Evolutionary conservation across 306 rosid genomes (phyloP), one percentile per base, ranked within the genome.

Genomic region (Cucurbita argyrosperma): DNA sequence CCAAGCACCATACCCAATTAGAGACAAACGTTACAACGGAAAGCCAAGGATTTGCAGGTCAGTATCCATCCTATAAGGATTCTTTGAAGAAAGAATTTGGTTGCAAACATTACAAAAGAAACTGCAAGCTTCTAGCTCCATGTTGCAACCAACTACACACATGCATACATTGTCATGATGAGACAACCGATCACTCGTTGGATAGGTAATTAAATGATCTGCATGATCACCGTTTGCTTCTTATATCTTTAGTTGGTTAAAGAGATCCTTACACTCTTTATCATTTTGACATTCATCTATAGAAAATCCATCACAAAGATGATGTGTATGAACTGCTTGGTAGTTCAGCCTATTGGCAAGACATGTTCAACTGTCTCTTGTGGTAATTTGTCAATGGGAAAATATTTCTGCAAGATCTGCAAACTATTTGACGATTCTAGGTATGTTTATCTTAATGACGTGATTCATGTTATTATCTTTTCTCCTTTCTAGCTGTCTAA

Each of bases 291-390:
- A 18, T 46, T 59, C 62, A 77, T 78, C n/a, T 81, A 74, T 86
- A 94, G 98, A 83, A 94, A 84, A 78, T 81, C 87, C 76, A 79
- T 94, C 38, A 89, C 86, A 76, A 85, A 80, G 86, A 94, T 94
- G 98, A 87, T 94, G 97, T 94, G 98, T 85, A 94, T 94, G 97
- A 83, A 87, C 76, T 94, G 98, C 91, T 88, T 90, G 81, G 58
- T 63, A 51, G 83, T 94, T 79, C 98, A 94, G 76, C 92, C 92
- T 45, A 81, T 94, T 52, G 77, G 88, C 21, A 78, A 75, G 77
- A 83, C 81, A 59, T 94, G 98, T 82, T 90, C 90, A 63, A 86
- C 90, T 38, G 68, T 71, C 76, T 85, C 96, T 78, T 94, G 96
- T 79, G 45, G 71, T 50, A 84, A 85, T 64, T 88, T 85, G 37